Conservation (phyloP, 129 eudicot genomes). For the Deinandra increscens region DNA sequence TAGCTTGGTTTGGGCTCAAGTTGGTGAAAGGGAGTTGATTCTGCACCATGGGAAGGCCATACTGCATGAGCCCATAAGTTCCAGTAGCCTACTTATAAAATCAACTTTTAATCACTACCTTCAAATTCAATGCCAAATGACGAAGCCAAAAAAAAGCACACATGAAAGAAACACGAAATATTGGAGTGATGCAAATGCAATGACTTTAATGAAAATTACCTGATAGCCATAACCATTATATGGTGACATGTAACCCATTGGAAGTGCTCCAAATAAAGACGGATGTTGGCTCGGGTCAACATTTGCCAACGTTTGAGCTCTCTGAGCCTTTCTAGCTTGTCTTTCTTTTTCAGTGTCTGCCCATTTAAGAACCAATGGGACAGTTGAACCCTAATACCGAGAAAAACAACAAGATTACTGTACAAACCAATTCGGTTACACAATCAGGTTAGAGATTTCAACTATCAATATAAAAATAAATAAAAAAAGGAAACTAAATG, state of each 20-base stretch:
- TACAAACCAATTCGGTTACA: too few species aligned
- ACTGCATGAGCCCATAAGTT: conserved; percentile 82
- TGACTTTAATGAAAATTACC: conserved; percentile 45
- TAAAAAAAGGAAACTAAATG: background rate
- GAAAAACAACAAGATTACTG: conserved; percentile 11
- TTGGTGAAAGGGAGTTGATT: conserved; percentile 64
- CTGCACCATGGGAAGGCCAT: conserved; percentile 72
- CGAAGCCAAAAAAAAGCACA: conserved; percentile 1
- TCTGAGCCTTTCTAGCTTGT: conserved; percentile 89
- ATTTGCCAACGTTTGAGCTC: conserved; percentile 65
- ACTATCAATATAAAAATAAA: background rate
- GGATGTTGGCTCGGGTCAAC: conserved; percentile 65
- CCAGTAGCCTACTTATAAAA: conserved; percentile 74
- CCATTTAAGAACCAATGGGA: conserved; percentile 98
- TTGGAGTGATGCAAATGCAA: background rate
- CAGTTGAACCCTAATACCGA: conserved; percentile 70
- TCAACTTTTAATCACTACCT: conserved; percentile 26
- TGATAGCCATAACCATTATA: conserved; percentile 96
- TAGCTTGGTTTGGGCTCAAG: conserved; percentile 67
- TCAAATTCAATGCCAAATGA: conserved; percentile 18
- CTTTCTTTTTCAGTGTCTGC: conserved; percentile 99
- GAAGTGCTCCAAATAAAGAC: conserved; percentile 85
- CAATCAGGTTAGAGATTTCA: too few species aligned
- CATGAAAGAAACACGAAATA: background rate
- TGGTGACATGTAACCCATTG: conserved; percentile 82